phyloP scores from a whole-genome alignment of 352 stramenopile genomes.

The Pythium angustatum region DNA sequence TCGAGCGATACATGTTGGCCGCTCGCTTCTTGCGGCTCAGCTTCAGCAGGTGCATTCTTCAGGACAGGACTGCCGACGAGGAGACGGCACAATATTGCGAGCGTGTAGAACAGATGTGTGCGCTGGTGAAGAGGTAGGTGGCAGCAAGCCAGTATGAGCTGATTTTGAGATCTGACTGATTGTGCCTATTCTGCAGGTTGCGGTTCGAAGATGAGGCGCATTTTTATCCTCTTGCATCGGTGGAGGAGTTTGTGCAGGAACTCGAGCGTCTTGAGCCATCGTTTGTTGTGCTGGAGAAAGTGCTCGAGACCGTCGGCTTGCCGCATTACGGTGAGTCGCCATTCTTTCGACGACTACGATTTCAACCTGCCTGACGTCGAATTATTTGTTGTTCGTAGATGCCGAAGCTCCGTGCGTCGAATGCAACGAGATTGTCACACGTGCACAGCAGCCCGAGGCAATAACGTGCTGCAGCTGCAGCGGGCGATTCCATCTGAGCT shows the following conservation, averaged over 20 bases:
- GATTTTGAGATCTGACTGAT: neutral
- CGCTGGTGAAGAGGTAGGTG: conserved; percentile 48
- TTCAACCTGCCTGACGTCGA: too few species aligned
- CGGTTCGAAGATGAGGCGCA: conserved; percentile 70
- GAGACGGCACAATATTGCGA: conserved; percentile 32
- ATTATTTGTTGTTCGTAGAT: neutral
- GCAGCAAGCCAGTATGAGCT: too few species aligned
- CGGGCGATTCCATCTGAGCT: conserved; percentile 52
- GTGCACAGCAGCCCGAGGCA: conserved; percentile 24
- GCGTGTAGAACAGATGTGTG: conserved; percentile 46
- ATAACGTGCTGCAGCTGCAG: conserved; percentile 56
- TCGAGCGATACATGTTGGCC: conserved; percentile 60
- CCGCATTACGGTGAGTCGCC: conserved; percentile 17
- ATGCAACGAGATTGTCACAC: conserved; percentile 31
- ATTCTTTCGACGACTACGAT: neutral
- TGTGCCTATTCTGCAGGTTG: conserved; percentile 27
- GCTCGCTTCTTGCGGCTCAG: conserved; percentile 55
- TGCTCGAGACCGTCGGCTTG: conserved; percentile 19
- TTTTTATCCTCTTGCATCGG: conserved; percentile 53
- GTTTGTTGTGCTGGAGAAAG: conserved; percentile 41
- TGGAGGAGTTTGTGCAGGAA: conserved; percentile 36
- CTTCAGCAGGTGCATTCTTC: conserved; percentile 33
- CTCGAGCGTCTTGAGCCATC: conserved; percentile 38
- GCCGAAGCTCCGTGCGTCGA: conserved; percentile 25
- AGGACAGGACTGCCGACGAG: conserved; percentile 23